phyloP scores from a whole-genome alignment of 345 rosid species.

The Sisymbrium irio region DNA sequence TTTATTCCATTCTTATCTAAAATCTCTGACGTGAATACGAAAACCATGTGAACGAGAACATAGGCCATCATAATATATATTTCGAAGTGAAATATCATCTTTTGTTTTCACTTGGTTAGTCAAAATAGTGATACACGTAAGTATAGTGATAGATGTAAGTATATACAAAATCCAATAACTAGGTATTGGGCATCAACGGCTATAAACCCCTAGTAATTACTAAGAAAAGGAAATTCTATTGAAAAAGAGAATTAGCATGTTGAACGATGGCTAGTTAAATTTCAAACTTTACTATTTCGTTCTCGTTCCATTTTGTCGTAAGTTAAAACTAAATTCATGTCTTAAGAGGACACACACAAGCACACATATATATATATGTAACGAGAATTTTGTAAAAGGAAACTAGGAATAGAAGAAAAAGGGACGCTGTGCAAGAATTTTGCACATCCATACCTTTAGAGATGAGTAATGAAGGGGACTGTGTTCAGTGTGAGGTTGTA shows the following conservation, averaged over 20 bases:
- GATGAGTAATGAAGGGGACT: slow-evolving; percentile 10
- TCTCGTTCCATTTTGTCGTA: no score
- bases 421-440: not conserved
- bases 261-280: no score
- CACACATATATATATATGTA: no score
- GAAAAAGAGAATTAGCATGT: not conserved
- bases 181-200: not conserved
- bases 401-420: not conserved
- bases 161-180: not conserved
- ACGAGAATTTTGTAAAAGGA: not conserved
- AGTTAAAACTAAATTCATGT: no score
- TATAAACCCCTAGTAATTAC: no score
- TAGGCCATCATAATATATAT: not conserved
- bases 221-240: not conserved
- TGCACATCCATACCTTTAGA: not conserved
- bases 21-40: not conserved
- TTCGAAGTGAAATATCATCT: not conserved
- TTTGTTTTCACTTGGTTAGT: not conserved
- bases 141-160: no score
- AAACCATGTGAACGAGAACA: not conserved
- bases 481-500: slow-evolving; percentile 15
- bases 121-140: not conserved
- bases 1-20: not conserved
- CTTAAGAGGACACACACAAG: not conserved
- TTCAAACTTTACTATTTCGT: no score